phyloP scores from a whole-genome alignment of 2,329 filamentous ascomycete species.

The Colletotrichum cereale region DNA sequence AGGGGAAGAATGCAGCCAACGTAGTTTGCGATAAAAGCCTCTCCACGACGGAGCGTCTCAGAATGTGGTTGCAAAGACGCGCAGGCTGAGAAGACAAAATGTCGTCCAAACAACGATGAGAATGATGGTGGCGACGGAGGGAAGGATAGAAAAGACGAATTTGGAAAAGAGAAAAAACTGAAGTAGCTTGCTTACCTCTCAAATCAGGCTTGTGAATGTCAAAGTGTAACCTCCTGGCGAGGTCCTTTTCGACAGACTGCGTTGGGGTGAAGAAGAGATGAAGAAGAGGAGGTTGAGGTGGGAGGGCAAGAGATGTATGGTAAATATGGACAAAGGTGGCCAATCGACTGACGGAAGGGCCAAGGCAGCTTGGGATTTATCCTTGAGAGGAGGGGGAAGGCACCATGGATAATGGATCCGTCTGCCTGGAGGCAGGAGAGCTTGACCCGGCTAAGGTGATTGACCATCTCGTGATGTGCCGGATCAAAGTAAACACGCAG shows the following conservation, averaged over 20 bases:
- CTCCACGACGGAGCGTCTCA: not conserved
- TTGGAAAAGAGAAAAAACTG: not conserved
- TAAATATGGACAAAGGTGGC: not conserved
- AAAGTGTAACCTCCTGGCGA: not conserved
- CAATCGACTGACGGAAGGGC: not conserved
- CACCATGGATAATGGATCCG: not conserved
- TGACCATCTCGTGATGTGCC: not conserved
- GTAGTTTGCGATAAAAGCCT: too few species aligned
- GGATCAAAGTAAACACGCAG: not conserved
- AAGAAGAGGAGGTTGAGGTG: not conserved
- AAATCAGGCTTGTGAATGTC: not conserved
- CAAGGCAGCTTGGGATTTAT: too few species aligned
- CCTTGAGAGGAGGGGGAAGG: not conserved
- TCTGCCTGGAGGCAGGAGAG: not conserved
- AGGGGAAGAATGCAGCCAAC: not conserved
- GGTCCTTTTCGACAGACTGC: constrained; percentile 6
- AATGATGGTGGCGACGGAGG: not conserved
- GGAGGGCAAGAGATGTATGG: not conserved
- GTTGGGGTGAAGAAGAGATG: not conserved
- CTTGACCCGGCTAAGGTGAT: not conserved
- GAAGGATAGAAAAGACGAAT: not conserved
- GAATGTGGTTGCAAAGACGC: not conserved
- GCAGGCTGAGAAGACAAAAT: not conserved
- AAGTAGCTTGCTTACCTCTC: constrained; percentile 18
- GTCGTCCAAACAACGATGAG: not conserved